A percentile compares a stretch with the other conserved stretches of the same genome.
Conservation (phyloP, 75 land plant genomes). For the Pseudotsuga menziesii region DNA sequence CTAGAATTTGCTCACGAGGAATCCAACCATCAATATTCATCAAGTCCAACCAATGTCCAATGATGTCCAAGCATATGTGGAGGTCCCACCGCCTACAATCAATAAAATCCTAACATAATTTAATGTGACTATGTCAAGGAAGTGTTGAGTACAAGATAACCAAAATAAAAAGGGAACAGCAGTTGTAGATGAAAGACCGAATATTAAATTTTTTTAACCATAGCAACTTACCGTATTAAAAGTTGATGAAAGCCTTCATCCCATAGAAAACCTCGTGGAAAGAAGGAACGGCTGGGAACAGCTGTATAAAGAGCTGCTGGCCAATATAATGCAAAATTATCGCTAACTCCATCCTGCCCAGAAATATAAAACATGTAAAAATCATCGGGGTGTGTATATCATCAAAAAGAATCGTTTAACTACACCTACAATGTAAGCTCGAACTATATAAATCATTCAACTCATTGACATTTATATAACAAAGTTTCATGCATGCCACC, state of each 20-base stretch:
- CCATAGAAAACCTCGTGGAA: conserved; percentile 99
- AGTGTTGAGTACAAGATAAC: not conserved
- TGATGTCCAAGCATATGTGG: conserved; percentile 74
- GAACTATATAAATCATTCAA: not conserved
- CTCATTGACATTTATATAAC: not conserved
- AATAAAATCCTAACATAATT: not conserved
- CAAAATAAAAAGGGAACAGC: not conserved
- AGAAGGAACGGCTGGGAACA: conserved; percentile 94
- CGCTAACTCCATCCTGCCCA: conserved; percentile 33
- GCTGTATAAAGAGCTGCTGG: conserved; percentile 96
- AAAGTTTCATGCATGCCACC: not conserved
- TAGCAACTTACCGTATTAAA: conserved; percentile 64
- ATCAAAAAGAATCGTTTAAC: conserved; percentile 2
- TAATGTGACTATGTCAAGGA: not conserved
- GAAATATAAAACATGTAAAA: conserved; percentile 11
- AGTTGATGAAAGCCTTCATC: conserved; percentile 99
- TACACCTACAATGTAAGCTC: not conserved
- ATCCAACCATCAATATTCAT: conserved; percentile 98
- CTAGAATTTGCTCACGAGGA: conserved; percentile 96
- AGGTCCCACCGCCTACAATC: conserved; percentile 84
- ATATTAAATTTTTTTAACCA: not conserved
- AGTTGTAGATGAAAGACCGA: not conserved
- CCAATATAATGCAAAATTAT: conserved; percentile 64
- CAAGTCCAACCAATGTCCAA: conserved; percentile 98
- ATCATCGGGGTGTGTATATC: not conserved